These are phyloP conservation scores for Pleurotus sapidus DNA, from an alignment of 768 basidiomycete species.

Conservation along the genomic window DNA sequence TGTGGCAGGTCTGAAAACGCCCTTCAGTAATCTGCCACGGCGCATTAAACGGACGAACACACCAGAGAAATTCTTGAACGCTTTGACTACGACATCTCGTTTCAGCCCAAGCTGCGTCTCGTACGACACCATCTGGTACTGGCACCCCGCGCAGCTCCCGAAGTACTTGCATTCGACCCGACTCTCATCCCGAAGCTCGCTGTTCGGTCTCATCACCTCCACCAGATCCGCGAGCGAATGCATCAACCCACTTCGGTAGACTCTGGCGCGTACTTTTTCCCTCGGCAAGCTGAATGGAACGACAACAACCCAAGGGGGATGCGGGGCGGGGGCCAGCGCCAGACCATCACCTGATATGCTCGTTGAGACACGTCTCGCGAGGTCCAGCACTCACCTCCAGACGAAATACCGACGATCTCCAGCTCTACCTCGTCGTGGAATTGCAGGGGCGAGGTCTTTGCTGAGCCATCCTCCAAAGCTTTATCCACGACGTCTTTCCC, in stretches of 20 bases:
- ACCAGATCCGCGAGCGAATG: slow-evolving; percentile 79
- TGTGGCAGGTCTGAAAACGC: slow-evolving; percentile 47
- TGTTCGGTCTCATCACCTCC: slow-evolving; percentile 60
- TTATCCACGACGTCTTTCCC: slow-evolving; percentile 55
- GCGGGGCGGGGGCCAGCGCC: slow-evolving; percentile 43
- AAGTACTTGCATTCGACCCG: slow-evolving; percentile 84
- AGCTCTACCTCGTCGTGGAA: slow-evolving; percentile 64
- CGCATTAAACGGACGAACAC: slow-evolving; percentile 9
- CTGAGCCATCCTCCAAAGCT: slow-evolving; percentile 43
- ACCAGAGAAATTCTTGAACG: slow-evolving; percentile 77
- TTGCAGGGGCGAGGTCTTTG: slow-evolving; percentile 59
- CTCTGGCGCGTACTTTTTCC: slow-evolving; percentile 69
- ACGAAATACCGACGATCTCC: slow-evolving; percentile 60
- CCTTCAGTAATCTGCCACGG: slow-evolving; percentile 7
- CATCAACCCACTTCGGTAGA: slow-evolving; percentile 69
- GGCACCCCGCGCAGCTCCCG: slow-evolving; percentile 87
- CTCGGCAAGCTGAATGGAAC: slow-evolving; percentile 84
- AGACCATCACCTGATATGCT: slow-evolving; percentile 59
- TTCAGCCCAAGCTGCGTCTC: slow-evolving; percentile 85
- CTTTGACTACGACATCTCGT: slow-evolving; percentile 79
- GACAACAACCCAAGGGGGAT: slow-evolving; percentile 75
- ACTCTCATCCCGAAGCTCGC: slow-evolving; percentile 59
- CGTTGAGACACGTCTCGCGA: slow-evolving; percentile 3
- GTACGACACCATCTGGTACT: slow-evolving; percentile 94
- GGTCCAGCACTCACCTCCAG: slow-evolving; percentile 45